phyloP scores from a whole-genome alignment of 2,329 filamentous ascomycete species.

The Penicillium janthinellum region DNA sequence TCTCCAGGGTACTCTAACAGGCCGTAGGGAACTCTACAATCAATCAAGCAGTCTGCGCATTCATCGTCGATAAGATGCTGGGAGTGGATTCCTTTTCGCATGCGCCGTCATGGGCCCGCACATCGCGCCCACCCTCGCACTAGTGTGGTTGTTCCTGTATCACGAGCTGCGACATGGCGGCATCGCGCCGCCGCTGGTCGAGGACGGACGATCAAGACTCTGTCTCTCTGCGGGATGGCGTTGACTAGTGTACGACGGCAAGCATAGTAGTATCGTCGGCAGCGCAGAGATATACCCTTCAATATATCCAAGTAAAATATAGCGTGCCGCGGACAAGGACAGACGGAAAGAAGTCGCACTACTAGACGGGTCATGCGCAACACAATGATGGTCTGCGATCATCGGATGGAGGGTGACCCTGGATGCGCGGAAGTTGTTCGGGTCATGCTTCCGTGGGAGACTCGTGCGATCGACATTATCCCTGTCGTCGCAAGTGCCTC shows the following conservation, averaged over 20 bases:
- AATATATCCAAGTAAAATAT: not conserved
- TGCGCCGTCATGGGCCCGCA: not conserved
- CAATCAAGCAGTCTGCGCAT: not conserved
- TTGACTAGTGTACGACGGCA: conserved; percentile 8
- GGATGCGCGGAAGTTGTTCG: conserved; percentile 3
- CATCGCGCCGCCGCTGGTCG: conserved; percentile 3
- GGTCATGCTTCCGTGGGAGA: conserved; percentile 12
- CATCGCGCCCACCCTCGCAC: not conserved
- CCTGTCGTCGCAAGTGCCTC: not conserved
- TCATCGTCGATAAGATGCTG: not conserved
- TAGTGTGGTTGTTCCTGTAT: conserved; percentile 10
- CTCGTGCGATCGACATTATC: conserved; percentile 16
- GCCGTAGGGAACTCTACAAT: too few relatives aligned
- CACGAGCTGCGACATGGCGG: conserved; percentile 11
- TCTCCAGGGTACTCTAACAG: too few relatives aligned
- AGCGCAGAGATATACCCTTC: not conserved
- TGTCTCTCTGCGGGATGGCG: not conserved
- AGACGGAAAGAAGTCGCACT: not conserved
- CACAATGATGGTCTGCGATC: conserved; percentile 1
- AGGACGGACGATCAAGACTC: not conserved
- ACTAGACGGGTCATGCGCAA: conserved; percentile 16
- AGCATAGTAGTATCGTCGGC: not conserved
- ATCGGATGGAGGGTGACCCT: conserved; percentile 11
- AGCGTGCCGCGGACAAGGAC: too few relatives aligned
- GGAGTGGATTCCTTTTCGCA: not conserved